These are phyloP conservation scores for Colletotrichum sansevieriae DNA, from an alignment of 2,329 filamentous ascomycete species.

Conservation along the genomic window DNA sequence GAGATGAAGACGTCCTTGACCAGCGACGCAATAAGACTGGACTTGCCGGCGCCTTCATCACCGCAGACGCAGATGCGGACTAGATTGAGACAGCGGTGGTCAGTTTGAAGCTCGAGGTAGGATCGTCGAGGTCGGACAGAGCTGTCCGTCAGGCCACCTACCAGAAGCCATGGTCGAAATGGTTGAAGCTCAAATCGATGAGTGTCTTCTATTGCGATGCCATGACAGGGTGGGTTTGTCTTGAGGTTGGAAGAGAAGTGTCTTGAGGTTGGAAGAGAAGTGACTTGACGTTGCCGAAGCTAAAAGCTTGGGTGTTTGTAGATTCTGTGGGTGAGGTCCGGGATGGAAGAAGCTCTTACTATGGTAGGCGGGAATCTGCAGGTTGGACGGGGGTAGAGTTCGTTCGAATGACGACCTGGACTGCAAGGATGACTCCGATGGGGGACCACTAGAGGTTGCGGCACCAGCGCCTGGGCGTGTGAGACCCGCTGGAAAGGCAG, in stretches of 20 bases:
- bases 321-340: conserved; percentile 18
- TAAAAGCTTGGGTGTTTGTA: conserved; percentile 4
- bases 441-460: conserved; percentile 23
- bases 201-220: conserved; percentile 26
- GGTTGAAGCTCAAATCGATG: conserved; percentile 13
- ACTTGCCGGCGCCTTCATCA: conserved; percentile 93
- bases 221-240: conserved; percentile 27
- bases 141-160: conserved; percentile 38
- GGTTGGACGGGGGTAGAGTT: conserved; percentile 35
- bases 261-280: background rate
- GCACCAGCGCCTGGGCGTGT: conserved; percentile 27
- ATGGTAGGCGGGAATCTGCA: conserved; percentile 35
- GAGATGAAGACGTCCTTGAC: conserved; percentile 98
- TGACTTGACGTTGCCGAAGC: background rate
- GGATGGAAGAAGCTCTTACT: conserved; percentile 33
- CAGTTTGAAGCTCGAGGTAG: conserved; percentile 26
- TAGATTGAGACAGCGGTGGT: conserved; percentile 43
- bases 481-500: conserved; percentile 21
- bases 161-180: conserved; percentile 41
- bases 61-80: conserved; percentile 97
- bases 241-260: background rate
- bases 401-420: conserved; percentile 40
- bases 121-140: conserved; percentile 1
- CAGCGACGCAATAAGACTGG: conserved; percentile 91
- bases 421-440: conserved; percentile 38